Evolutionary conservation across 495 filamentous ascomycete genomes (phyloP).

Genomic region (Neurospora sp.): DNA sequence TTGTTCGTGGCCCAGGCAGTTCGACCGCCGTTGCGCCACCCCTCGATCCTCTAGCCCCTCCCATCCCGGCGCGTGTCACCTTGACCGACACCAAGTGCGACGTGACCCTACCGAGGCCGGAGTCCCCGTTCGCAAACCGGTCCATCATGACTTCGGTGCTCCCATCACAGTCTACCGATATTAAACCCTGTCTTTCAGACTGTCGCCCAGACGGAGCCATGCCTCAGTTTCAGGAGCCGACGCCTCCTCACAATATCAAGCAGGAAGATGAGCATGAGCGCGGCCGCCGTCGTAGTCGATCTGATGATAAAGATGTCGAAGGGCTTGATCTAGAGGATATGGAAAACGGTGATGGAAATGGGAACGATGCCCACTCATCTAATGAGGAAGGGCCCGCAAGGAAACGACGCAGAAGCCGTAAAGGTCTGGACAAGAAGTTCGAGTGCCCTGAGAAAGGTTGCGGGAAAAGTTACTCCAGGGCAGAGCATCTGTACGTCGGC

Average conservation of each 20-base stretch:
- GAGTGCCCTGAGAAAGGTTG: slow-evolving; percentile 83
- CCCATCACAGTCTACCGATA: slow-evolving; percentile 31
- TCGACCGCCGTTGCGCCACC: slow-evolving; percentile 11
- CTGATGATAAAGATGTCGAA: slow-evolving; percentile 33
- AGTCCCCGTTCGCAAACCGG: slow-evolving; percentile 17
- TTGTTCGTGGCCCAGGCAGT: slow-evolving; percentile 6
- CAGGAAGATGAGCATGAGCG: slow-evolving; percentile 36
- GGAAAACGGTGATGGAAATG: slow-evolving; percentile 27
- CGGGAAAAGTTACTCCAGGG: slow-evolving; percentile 91
- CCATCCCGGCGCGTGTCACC: slow-evolving; percentile 14
- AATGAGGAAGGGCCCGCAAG: slow-evolving; percentile 47
- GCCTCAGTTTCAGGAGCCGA: slow-evolving; percentile 31
- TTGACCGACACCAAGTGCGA: slow-evolving; percentile 7
- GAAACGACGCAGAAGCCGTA: slow-evolving; percentile 76
- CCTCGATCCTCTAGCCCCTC: not conserved
- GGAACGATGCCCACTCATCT: slow-evolving; percentile 37
- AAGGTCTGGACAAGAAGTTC: slow-evolving; percentile 89
- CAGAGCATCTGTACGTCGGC: slow-evolving; percentile 71
- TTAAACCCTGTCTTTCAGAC: slow-evolving; percentile 25
- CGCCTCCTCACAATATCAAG: slow-evolving; percentile 30
- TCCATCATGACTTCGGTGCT: slow-evolving; percentile 39
- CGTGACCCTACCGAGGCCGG: slow-evolving; percentile 4
- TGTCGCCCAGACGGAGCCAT: slow-evolving; percentile 29
- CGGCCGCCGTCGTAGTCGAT: slow-evolving; percentile 37
- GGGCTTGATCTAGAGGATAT: slow-evolving; percentile 30